Conservation (phyloP, 495 filamentous ascomycete species). For the Lentithecium fluviatile region DNA sequence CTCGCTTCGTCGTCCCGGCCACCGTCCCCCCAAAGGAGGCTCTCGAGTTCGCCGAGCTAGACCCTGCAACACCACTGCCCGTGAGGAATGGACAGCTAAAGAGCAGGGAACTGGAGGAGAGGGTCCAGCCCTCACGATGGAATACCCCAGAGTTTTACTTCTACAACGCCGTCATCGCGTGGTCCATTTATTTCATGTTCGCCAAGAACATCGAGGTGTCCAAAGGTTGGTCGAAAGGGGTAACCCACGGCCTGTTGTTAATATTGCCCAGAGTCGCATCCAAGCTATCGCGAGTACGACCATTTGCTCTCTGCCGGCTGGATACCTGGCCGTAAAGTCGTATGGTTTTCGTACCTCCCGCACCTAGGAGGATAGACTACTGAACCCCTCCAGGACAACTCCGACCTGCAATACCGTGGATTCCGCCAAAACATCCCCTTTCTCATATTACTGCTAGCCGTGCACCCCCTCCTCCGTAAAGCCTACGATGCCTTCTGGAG, state of each 20-base stretch:
- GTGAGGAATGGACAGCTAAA: conserved; percentile 46
- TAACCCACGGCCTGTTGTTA: neutral
- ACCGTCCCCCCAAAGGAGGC: conserved; percentile 60
- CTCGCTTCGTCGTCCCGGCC: conserved; percentile 76
- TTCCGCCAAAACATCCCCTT: conserved; percentile 87
- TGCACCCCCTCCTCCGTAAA: conserved; percentile 76
- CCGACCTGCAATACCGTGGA: conserved; percentile 81
- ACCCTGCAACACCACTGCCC: conserved; percentile 31
- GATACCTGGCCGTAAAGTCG: conserved; percentile 92
- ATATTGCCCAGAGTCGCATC: conserved; percentile 65
- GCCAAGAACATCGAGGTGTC: conserved; percentile 82
- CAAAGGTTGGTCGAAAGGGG: conserved; percentile 54
- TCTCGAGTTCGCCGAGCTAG: conserved; percentile 44
- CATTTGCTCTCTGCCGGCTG: conserved; percentile 74
- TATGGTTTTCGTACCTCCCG: conserved; percentile 45
- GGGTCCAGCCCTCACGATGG: conserved; percentile 67
- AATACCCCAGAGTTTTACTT: conserved; percentile 79
- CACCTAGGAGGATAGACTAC: neutral
- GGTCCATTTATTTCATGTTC: conserved; percentile 83
- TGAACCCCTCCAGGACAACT: conserved; percentile 65
- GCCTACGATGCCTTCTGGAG: conserved; percentile 57
- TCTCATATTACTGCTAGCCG: conserved; percentile 64
- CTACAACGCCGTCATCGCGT: conserved; percentile 71
- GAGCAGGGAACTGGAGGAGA: conserved; percentile 41
- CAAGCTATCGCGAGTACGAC: conserved; percentile 74